Evolutionary conservation across 1,284 basidiomycete genomes (phyloP), one percentile per base, ranked within the genome.

Genomic region (Volvariella volvacea): DNA sequence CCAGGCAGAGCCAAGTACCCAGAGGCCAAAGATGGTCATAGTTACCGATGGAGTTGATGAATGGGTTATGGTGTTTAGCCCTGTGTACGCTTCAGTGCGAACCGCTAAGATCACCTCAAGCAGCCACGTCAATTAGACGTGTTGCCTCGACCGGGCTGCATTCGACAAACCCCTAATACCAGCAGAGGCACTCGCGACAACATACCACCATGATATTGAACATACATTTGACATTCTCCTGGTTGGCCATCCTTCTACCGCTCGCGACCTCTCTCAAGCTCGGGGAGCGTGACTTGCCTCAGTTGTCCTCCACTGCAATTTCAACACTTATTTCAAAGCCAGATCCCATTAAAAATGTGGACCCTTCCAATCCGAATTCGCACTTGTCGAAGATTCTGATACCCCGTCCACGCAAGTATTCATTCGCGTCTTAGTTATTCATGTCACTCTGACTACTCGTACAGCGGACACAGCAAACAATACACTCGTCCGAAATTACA

Each of bases 371-470:
- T 53, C 75, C 81, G 0, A 54, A 65, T 22, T 89, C 87, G 4
- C 91, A 94, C 65, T 56, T 94, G 43, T 83, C 82, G 2, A 83
- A 80, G 55, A 78, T 94, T 21, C 67, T 94, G 37, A 88, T 94
- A 47, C 92, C 92, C 15, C 73, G 92, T 55, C 68, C 81, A 37
- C 75, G 89, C 91, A 64, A 52, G 84, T 73, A 19, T 22, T 31
- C 14, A 7, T 39, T 43, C 19, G 36, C 9, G 20, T 21, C 43
- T 8, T 22, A 25, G 8, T 25, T 10, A 19, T 20, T n/a, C n/a
- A 22, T 36, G 14, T 20, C 1, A 4, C 30, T 46, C 25, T 50
- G 9, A 43, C 39, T 46, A 3, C 45, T 48, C 39, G 48, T 22
- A 42, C 41, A 87, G 83, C 79, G 47, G 86, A 76, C 52, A 87